These are phyloP conservation scores for Wakefieldia striispora DNA, from an alignment of 768 basidiomycete genomes.

Conservation along the genomic window DNA sequence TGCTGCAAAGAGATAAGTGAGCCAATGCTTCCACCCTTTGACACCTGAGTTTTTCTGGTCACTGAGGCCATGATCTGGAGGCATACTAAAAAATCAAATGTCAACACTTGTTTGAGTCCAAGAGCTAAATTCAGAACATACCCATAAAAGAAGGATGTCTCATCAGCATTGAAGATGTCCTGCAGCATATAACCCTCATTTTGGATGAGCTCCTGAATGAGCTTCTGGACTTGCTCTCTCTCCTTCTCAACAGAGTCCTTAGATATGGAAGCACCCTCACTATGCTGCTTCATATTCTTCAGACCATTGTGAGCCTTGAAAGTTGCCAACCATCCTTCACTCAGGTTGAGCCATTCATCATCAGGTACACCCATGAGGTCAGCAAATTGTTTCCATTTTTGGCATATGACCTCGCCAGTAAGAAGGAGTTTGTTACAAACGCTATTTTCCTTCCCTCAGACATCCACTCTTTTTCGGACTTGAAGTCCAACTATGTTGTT, in stretches of 20 bases:
- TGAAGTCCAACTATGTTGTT: too few species aligned
- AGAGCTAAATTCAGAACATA: constrained; percentile 12
- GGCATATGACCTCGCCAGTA: constrained; percentile 25
- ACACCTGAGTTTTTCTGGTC: background rate
- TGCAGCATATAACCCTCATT: constrained; percentile 22
- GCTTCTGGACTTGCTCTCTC: constrained; percentile 18
- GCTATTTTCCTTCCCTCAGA: too few species aligned
- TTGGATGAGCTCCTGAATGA: constrained; percentile 30
- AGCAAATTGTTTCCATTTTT: constrained; percentile 10
- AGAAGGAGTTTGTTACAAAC: too few species aligned
- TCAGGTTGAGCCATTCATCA: constrained; percentile 34
- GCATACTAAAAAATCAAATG: background rate
- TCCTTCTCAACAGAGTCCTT: constrained; percentile 22
- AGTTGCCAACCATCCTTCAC: constrained; percentile 29
- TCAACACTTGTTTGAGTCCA: background rate
- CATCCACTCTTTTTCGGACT: too few species aligned
- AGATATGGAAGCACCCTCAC: constrained; percentile 33
- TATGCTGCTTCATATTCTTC: constrained; percentile 27
- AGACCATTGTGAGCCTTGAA: constrained; percentile 1
- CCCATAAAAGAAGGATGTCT: constrained; percentile 36
- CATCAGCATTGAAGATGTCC: constrained; percentile 39
- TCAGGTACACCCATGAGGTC: constrained; percentile 26
- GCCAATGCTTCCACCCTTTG: too few species aligned
- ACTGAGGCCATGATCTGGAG: constrained; percentile 2
- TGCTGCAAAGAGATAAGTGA: too few species aligned